Conservation (phyloP, 2,329 filamentous ascomycete species). For the Fusarium oxysporum region DNA sequence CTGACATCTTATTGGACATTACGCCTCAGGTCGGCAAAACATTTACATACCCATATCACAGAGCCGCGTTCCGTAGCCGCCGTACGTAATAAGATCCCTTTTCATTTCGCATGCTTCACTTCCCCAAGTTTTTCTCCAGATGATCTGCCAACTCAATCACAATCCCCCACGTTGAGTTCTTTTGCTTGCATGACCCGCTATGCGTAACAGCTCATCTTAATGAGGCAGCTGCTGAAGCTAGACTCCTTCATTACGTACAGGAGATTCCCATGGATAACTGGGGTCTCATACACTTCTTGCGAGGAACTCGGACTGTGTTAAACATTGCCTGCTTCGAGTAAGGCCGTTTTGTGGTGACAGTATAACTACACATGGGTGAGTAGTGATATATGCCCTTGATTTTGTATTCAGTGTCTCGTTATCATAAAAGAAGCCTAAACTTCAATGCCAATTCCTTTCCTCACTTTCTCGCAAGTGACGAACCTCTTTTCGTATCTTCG, state of each 20-base stretch:
- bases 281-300: not conserved
- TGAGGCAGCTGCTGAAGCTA: not conserved
- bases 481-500: not conserved
- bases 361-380: fast-evolving
- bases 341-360: not conserved
- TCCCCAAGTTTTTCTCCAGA: slow-evolving; percentile 33
- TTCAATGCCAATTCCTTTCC: not conserved
- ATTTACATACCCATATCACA: not conserved
- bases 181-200: not conserved
- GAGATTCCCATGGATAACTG: not conserved
- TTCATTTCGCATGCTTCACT: not conserved
- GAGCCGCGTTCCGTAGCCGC: not conserved
- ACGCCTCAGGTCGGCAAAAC: not conserved
- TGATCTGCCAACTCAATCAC: slow-evolving; percentile 15
- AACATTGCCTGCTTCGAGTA: not conserved
- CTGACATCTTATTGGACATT: not conserved
- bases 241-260: not conserved
- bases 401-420: not conserved
- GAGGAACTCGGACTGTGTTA: not conserved
- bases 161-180: slow-evolving; percentile 1
- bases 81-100: not conserved
- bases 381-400: not conserved
- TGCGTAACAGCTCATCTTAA: not conserved
- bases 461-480: too few species aligned
- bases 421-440: not conserved